Percentiles rank a stretch among this genome's conserved stretches.
phyloP scores from a whole-genome alignment of 2,329 filamentous ascomycete species.

The Diaporthe velutina region DNA sequence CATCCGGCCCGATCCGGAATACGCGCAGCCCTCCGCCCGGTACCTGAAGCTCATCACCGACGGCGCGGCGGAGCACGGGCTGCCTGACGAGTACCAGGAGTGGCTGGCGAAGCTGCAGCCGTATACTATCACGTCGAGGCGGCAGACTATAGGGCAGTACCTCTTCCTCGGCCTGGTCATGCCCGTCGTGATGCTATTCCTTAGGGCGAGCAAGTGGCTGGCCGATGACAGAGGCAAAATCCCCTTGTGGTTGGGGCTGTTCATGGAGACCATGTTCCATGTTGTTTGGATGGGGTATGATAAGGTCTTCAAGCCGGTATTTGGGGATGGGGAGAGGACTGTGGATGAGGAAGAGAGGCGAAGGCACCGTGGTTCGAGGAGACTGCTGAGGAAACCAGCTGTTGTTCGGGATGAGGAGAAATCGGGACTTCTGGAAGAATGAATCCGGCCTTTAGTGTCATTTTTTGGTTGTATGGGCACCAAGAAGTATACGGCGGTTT shows the following conservation, averaged over 20 bases:
- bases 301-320: constrained; percentile 66
- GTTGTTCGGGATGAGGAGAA: constrained; percentile 39
- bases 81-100: constrained; percentile 82
- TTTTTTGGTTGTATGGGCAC: no score
- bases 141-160: constrained; percentile 75
- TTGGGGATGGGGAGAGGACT: constrained; percentile 89
- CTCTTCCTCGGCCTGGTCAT: constrained; percentile 71
- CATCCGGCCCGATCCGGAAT: constrained; percentile 74
- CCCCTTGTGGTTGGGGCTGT: constrained; percentile 74
- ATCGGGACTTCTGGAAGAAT: neutral
- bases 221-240: constrained; percentile 75
- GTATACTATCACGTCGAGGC: constrained; percentile 76
- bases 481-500: no score
- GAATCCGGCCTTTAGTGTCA: neutral
- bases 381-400: constrained; percentile 29
- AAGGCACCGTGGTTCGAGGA: constrained; percentile 30
- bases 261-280: constrained; percentile 66
- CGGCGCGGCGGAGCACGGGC: constrained; percentile 83
- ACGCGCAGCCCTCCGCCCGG: constrained; percentile 85
- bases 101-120: constrained; percentile 79
- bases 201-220: constrained; percentile 65
- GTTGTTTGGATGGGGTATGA: constrained; percentile 62
- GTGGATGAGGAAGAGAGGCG: constrained; percentile 43
- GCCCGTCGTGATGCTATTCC: constrained; percentile 67
- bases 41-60: constrained; percentile 85